Conservation (phyloP, 192 early-diverging fungal genomes). For the Cetraspora pellucida region DNA sequence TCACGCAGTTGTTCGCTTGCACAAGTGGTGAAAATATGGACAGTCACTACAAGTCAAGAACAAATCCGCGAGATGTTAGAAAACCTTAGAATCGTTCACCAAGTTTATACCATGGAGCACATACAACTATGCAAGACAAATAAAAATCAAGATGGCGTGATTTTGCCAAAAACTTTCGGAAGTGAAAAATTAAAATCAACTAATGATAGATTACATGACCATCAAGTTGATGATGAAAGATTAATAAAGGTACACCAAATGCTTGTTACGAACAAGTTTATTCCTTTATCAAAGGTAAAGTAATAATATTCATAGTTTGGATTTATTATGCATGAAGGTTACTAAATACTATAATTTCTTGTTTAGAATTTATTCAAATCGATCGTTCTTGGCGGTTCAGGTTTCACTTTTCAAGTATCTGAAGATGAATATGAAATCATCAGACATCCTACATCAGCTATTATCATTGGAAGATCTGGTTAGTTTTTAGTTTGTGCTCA, state of each 20-base stretch:
- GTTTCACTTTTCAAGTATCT: constrained; percentile 27
- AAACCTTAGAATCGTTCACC: constrained; percentile 17
- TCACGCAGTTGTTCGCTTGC: neutral
- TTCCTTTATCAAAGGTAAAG: constrained; percentile 32
- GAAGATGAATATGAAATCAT: constrained; percentile 29
- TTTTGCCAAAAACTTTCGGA: constrained; percentile 7
- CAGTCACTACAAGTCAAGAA: constrained; percentile 4
- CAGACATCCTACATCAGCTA: constrained; percentile 14
- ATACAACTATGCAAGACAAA: neutral
- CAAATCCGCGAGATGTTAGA: constrained; percentile 19
- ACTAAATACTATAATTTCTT: neutral
- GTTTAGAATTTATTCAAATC: constrained; percentile 27
- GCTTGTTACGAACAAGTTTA: constrained; percentile 28
- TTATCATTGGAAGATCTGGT: constrained; percentile 28
- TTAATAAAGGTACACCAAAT: constrained; percentile 23
- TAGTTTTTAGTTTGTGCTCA: neutral
- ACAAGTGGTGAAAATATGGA: constrained; percentile 24
- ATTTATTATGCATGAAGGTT: neutral
- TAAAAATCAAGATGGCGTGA: neutral
- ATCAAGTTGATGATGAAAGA: constrained; percentile 15
- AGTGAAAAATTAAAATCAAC: neutral
- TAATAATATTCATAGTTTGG: neutral
- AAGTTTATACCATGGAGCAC: constrained; percentile 2
- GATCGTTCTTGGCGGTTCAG: neutral
- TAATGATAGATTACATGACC: neutral